Evolutionary conservation across 2,329 filamentous ascomycete genomes (phyloP).

Genomic region (Cladorrhinum sp.): DNA sequence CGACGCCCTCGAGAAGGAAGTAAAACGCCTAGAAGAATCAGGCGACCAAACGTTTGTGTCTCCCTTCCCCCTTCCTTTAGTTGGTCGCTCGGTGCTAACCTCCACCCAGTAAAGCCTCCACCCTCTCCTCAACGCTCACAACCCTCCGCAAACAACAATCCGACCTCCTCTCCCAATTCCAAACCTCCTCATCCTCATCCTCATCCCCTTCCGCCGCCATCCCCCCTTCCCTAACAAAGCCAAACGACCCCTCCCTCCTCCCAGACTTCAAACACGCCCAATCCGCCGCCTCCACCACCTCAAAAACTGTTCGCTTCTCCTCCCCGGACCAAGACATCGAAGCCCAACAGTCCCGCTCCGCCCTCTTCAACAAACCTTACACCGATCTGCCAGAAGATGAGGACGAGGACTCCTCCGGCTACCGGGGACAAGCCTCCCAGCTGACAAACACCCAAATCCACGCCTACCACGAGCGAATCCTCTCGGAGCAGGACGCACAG

Average conservation of each 20-base stretch:
- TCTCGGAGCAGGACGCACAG: slow-evolving; percentile 89
- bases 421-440: slow-evolving; percentile 54
- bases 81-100: slow-evolving; percentile 7
- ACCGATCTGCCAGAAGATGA: slow-evolving; percentile 55
- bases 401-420: slow-evolving; percentile 52
- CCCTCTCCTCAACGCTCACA: slow-evolving; percentile 61
- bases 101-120: slow-evolving; percentile 42
- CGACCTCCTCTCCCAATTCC: slow-evolving; percentile 77
- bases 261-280: slow-evolving; percentile 63
- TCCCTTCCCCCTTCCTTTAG: slow-evolving; percentile 4
- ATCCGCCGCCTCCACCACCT: slow-evolving; percentile 34
- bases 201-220: too few species aligned
- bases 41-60: slow-evolving; percentile 59
- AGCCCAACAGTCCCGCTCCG: slow-evolving; percentile 47
- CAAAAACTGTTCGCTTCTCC: slow-evolving; percentile 73
- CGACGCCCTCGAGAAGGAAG: slow-evolving; percentile 62
- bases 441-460: slow-evolving; percentile 85
- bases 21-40: slow-evolving; percentile 59
- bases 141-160: slow-evolving; percentile 70
- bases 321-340: slow-evolving; percentile 51
- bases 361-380: slow-evolving; percentile 52
- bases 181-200: slow-evolving; percentile 53
- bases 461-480: slow-evolving; percentile 73
- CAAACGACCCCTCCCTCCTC: slow-evolving; percentile 62
- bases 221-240: slow-evolving; percentile 56